Evolutionary conservation across 2,329 filamentous ascomycete species (phyloP), one percentile per base, ranked within the genome.

Genomic region (Ampelomyces quisqualis): DNA sequence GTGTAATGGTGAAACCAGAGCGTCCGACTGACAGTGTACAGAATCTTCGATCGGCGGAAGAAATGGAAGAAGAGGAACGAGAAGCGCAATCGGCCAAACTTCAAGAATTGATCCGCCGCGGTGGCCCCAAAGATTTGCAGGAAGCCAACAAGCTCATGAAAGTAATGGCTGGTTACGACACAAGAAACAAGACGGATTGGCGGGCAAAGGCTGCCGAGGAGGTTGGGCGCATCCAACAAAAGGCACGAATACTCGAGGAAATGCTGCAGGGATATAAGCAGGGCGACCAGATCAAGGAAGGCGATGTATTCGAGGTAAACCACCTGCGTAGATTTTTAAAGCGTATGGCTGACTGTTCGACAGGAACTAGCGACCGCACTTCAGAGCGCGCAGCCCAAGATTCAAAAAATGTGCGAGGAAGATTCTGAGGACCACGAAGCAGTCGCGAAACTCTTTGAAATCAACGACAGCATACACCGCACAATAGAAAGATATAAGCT

Each of bases 71-170:
- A 60, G 93, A 98, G 70, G 93, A 98, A 67, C 81, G 81, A 42
- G 89, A 91, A 57, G 91, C 91, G 2, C 93, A 98, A 65, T 95
- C 90, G 2, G 93, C 93, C n/a, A 98, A 98, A 70, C 78, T 98
- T 13, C 93, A 98, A 65, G 93, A 98, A 71, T 77, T 98, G 38
- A 97, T 98, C 64, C 85, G 93, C 46, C 79, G 93, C 54, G 93
- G 93, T 39, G 85, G 88, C 4, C 93, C 93, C 18, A 86, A 94
- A 51, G 93, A 98, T 67, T 73, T 98, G 44, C 91, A 96, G 67
- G 93, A 98, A 74, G 93, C 93, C 38, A 98, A 97, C 65, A 85
- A 89, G 57, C 77, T 98, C 38, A 98, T 98, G 93, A 98, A 98
- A 72, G 80, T 98, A 54, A 97, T 98, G 93, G 93, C 93, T 38